Conservation (phyloP, 2,329 filamentous ascomycete genomes). For the Ophiostoma ips region DNA sequence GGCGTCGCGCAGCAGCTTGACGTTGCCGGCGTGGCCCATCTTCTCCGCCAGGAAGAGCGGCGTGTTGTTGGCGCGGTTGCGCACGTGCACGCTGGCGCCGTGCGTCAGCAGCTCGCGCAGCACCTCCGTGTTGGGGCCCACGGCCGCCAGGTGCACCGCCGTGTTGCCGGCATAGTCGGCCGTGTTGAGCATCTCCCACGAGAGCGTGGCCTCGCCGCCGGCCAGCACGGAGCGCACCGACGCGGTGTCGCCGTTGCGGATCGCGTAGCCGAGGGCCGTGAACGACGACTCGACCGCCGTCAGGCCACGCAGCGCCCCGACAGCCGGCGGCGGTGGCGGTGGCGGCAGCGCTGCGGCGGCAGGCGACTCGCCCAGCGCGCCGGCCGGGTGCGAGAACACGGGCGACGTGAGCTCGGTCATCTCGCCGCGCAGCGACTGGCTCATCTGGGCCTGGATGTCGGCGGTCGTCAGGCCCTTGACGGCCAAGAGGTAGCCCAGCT, state of each 20-base stretch:
- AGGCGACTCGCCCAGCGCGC: conserved; percentile 25
- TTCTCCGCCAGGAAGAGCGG: conserved; percentile 50
- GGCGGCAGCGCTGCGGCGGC: not conserved
- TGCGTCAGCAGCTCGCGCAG: conserved; percentile 43
- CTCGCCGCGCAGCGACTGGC: conserved; percentile 65
- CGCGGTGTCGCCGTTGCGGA: conserved; percentile 54
- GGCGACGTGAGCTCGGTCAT: conserved; percentile 63
- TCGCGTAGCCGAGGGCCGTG: conserved; percentile 66
- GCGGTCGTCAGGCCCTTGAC: conserved; percentile 45
- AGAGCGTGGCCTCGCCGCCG: conserved; percentile 36
- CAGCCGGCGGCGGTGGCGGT: not conserved
- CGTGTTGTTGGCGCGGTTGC: conserved; percentile 52
- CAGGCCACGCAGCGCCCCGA: conserved; percentile 21
- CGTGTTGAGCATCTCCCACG: conserved; percentile 48
- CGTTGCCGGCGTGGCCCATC: conserved; percentile 39
- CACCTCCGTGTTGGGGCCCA: conserved; percentile 39
- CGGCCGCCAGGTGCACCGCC: conserved; percentile 42
- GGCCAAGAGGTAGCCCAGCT: conserved; percentile 74
- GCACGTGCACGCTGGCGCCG: conserved; percentile 52
- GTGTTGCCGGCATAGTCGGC: conserved; percentile 76
- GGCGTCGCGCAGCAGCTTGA: conserved; percentile 39
- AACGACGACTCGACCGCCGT: conserved; percentile 47
- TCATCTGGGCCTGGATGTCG: conserved; percentile 59
- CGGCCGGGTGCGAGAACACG: conserved; percentile 62
- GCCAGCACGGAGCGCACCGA: conserved; percentile 54